Conservation (phyloP, 2,329 filamentous ascomycete species). For the Aureobasidium musti region DNA sequence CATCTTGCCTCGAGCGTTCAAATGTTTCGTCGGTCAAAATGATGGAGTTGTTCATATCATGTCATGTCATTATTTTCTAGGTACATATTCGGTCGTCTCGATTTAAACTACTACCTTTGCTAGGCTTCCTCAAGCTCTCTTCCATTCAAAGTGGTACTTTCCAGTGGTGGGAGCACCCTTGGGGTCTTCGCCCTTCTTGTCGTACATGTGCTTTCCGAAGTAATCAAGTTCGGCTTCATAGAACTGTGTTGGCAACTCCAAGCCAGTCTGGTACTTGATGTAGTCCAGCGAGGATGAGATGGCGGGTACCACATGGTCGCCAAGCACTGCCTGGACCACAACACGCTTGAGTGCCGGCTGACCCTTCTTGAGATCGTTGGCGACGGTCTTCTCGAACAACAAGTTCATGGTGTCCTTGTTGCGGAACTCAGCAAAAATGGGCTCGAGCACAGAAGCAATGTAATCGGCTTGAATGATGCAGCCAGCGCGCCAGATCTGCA, state of each 20-base stretch:
- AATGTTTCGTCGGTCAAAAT: too few relatives aligned
- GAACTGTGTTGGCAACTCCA: constrained; percentile 65
- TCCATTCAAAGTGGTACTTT: constrained; percentile 66
- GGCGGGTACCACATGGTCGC: constrained; percentile 62
- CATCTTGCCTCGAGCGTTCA: not conserved
- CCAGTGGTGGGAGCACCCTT: constrained; percentile 57
- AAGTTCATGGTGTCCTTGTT: constrained; percentile 51
- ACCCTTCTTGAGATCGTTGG: constrained; percentile 55
- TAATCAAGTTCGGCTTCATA: constrained; percentile 72
- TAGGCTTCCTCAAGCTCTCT: constrained; percentile 41
- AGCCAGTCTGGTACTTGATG: constrained; percentile 63
- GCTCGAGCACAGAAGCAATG: constrained; percentile 61
- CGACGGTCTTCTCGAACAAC: constrained; percentile 51
- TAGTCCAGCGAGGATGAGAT: constrained; percentile 66
- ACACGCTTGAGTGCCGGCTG: constrained; percentile 58
- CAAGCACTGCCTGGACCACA: constrained; percentile 56
- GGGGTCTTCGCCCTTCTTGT: constrained; percentile 57
- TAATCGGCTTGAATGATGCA: constrained; percentile 71
- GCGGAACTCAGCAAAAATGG: constrained; percentile 44
- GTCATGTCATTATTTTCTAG: constrained; percentile 18
- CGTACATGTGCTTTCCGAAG: constrained; percentile 68
- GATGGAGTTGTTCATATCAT: constrained; percentile 5
- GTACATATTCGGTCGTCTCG: constrained; percentile 6
- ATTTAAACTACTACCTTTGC: not conserved
- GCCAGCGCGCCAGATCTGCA: constrained; percentile 67